Conservation (phyloP, 768 basidiomycete genomes). For the Stropharia rugosoannulata region DNA sequence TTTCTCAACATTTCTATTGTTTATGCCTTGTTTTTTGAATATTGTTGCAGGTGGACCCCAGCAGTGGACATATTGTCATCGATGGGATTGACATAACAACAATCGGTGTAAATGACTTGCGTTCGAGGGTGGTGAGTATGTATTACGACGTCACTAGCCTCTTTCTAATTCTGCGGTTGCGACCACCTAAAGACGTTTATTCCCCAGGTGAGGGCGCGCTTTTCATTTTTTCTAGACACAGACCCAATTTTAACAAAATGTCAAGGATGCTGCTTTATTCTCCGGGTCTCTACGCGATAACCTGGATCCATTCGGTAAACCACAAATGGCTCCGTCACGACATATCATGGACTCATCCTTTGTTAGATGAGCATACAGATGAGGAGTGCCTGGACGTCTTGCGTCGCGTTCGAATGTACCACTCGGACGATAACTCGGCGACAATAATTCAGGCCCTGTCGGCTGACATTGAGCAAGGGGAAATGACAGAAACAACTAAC, state of each 20-base stretch:
- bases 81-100: slow-evolving; percentile 87
- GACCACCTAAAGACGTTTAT: slow-evolving; percentile 62
- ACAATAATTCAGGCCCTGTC: slow-evolving; percentile 43
- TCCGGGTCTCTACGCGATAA: slow-evolving; percentile 79
- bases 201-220: slow-evolving; percentile 45
- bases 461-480: slow-evolving; percentile 39
- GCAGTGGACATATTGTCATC: slow-evolving; percentile 73
- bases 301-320: slow-evolving; percentile 67
- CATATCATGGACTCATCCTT: too few relatives aligned
- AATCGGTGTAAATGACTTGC: slow-evolving; percentile 84
- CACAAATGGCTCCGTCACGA: too few relatives aligned
- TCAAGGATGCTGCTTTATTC: slow-evolving; percentile 70
- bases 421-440: slow-evolving; percentile 38
- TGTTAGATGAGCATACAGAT: slow-evolving; percentile 71
- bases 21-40: background rate
- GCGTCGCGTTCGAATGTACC: slow-evolving; percentile 70
- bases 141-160: background rate
- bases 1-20: background rate
- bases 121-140: slow-evolving; percentile 62
- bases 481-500: slow-evolving; percentile 18
- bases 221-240: too few relatives aligned
- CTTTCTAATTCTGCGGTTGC: background rate
- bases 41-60: slow-evolving; percentile 64
- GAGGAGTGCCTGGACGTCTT: slow-evolving; percentile 79
- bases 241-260: background rate